Percentiles rank a stretch among this genome's conserved stretches.
Evolutionary conservation across 140 eudicot genomes (phyloP).

Genomic region (Ambrosia hybrid): DNA sequence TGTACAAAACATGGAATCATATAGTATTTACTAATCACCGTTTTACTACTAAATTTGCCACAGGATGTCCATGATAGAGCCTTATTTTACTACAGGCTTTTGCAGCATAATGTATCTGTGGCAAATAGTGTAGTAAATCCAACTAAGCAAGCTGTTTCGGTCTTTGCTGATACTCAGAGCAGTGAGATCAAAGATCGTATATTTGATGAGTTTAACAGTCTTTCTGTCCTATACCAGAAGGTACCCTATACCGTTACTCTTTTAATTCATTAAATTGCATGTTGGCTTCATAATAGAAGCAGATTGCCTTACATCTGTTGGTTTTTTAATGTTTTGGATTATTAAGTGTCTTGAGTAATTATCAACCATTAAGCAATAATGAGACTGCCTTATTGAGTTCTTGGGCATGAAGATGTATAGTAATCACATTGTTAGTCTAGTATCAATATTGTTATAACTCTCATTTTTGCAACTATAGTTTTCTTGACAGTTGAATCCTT

Average conservation of each 20-base stretch:
- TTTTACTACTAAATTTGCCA: constrained; percentile 20
- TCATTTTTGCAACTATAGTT: no score
- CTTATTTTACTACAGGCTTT: constrained; percentile 86
- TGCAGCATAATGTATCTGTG: constrained; percentile 60
- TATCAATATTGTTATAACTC: no score
- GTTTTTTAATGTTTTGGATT: not conserved
- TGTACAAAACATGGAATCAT: not conserved
- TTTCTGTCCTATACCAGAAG: constrained; percentile 93
- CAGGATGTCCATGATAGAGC: constrained; percentile 99
- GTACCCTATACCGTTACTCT: constrained; percentile 30
- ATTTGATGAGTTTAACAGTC: constrained; percentile 93
- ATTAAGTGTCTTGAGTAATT: not conserved
- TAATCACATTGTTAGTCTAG: no score
- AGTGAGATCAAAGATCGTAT: constrained; percentile 94
- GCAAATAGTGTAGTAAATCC: constrained; percentile 89
- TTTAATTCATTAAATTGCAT: constrained; percentile 5
- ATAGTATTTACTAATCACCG: not conserved
- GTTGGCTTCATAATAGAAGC: constrained; percentile 1
- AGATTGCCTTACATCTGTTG: constrained; percentile 9
- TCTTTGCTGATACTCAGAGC: constrained; percentile 90
- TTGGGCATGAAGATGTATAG: not conserved
- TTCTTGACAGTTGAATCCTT: no score
- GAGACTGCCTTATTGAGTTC: not conserved
- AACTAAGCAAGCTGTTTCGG: constrained; percentile 97
- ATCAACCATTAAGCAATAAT: not conserved